A percentile compares a stretch with the other conserved stretches of the same genome.
Conservation (phyloP, 1,139 yeast genomes). For the Sugiyamaella neomexicana region DNA sequence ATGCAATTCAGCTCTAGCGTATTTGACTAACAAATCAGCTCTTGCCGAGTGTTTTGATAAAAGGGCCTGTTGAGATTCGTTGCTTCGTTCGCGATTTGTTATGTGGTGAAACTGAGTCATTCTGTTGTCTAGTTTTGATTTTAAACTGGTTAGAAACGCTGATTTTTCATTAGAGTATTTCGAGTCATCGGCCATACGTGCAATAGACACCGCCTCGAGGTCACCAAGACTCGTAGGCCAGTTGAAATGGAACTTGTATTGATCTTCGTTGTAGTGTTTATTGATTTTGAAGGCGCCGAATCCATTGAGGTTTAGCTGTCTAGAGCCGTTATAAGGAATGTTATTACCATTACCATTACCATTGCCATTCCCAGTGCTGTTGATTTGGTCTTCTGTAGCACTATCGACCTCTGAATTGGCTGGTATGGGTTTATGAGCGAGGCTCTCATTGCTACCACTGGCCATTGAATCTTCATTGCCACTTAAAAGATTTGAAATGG, state of each 20-base stretch:
- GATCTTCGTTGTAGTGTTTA: background rate
- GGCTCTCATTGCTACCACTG: background rate
- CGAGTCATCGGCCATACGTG: constrained; percentile 7
- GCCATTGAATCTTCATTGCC: constrained; percentile 4
- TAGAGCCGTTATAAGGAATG: constrained; percentile 1
- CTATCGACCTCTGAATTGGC: too few species aligned
- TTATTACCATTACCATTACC: too few species aligned
- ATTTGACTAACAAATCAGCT: constrained; percentile 8
- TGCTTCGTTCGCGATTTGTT: background rate
- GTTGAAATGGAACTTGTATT: constrained; percentile 9
- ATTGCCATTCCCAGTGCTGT: too few species aligned
- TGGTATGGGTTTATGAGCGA: background rate
- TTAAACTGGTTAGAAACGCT: constrained; percentile 10
- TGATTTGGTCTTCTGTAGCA: too few species aligned
- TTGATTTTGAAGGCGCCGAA: constrained; percentile 12
- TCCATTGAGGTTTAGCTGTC: constrained; percentile 9
- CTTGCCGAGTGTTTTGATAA: constrained; percentile 11
- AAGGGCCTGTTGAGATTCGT: constrained; percentile 10
- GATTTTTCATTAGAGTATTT: constrained; percentile 10
- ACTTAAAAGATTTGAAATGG: constrained; percentile 18
- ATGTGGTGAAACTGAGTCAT: constrained; percentile 6
- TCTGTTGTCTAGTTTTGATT: constrained; percentile 6
- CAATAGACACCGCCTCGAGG: constrained; percentile 8
- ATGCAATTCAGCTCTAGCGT: constrained; percentile 18
- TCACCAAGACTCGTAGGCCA: constrained; percentile 15